Evolutionary conservation across 2,329 filamentous ascomycete genomes (phyloP).

Genomic region (Teratosphaeria destructans): DNA sequence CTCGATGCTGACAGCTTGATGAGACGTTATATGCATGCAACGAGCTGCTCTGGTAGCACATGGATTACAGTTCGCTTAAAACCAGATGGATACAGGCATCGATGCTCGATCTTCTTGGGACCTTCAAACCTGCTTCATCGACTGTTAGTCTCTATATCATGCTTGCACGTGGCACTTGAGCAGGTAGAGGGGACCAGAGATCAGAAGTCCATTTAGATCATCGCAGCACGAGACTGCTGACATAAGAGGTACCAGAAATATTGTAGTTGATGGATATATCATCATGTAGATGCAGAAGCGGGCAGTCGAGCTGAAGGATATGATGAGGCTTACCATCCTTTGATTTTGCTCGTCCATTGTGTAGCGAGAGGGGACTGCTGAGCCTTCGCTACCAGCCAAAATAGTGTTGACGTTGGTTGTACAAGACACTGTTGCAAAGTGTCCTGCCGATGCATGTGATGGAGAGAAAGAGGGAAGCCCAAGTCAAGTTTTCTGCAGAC

Average conservation of each 20-base stretch:
- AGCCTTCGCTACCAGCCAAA: background rate
- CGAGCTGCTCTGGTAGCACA: too few relatives aligned
- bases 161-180: background rate
- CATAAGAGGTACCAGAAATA: constrained; percentile 98
- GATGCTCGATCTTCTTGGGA: background rate
- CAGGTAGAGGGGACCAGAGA: background rate
- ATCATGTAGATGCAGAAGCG: constrained; percentile 47
- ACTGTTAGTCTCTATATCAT: background rate
- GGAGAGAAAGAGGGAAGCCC: background rate
- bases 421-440: background rate
- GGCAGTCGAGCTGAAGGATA: constrained; percentile 5
- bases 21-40: too few relatives aligned
- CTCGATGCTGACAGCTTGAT: too few relatives aligned
- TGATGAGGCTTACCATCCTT: constrained; percentile 1
- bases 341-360: background rate
- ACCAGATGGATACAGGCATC: background rate
- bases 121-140: background rate
- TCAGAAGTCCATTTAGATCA: constrained; percentile 89
- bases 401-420: background rate
- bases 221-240: constrained; percentile 56
- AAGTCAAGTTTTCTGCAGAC: background rate
- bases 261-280: constrained; percentile 51
- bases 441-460: background rate
- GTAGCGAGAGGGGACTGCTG: background rate
- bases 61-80: background rate